Evolutionary conservation across 2,329 filamentous ascomycete genomes (phyloP).

Genomic region (Xylaria sp.): DNA sequence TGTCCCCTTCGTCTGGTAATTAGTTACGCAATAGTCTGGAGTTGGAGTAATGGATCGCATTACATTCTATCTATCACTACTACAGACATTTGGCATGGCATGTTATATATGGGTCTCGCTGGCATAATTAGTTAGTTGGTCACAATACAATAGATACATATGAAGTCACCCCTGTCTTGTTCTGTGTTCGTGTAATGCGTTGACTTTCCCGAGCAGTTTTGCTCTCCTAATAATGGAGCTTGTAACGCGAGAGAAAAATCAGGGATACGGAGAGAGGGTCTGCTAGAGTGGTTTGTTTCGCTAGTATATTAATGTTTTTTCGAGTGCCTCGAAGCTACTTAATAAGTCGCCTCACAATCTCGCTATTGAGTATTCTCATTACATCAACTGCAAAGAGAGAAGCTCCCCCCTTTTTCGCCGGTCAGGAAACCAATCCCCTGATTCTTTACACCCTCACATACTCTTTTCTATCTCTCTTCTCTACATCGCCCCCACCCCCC

Average conservation of each 20-base stretch:
- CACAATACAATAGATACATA: conserved; percentile 41
- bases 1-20: conserved; percentile 38
- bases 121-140: conserved; percentile 36
- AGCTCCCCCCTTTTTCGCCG: not conserved
- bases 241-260: no score
- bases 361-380: not conserved
- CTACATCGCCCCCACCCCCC: no score
- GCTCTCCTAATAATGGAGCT: not conserved
- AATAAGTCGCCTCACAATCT: not conserved
- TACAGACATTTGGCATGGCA: conserved; percentile 35
- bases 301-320: conserved; percentile 13
- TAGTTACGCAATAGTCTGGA: conserved; percentile 38
- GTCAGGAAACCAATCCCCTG: not conserved
- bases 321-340: not conserved
- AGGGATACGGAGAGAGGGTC: not conserved
- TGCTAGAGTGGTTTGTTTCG: not conserved
- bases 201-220: not conserved
- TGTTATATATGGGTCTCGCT: conserved; percentile 36
- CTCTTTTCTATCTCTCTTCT: not conserved
- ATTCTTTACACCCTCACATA: not conserved
- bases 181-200: conserved; percentile 3
- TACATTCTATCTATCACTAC: conserved; percentile 40
- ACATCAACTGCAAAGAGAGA: not conserved
- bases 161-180: conserved; percentile 12
- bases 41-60: conserved; percentile 47